Evolutionary conservation across 179 eudicot species (phyloP), one percentile per base, ranked within the genome.

Genomic region (Spinacia oleracea): DNA sequence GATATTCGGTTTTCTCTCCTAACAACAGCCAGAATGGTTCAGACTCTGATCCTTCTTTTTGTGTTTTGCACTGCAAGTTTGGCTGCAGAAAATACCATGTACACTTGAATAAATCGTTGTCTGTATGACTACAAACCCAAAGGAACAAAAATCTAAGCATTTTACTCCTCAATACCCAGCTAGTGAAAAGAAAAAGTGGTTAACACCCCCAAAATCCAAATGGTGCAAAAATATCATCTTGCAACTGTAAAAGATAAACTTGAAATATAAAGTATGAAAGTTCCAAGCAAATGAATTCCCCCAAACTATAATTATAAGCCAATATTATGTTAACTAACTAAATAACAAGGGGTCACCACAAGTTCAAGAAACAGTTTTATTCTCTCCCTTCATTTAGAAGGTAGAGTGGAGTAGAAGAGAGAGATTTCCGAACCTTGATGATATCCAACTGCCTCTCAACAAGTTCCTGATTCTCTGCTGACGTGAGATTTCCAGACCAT

Each of bases 381-480:
- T 66, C 16, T 12, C 18, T 29, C 58, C 38, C 27, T 46, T 48
- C n/a, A 2, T 23, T 18, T 25, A 18, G 27, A 9, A 18, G 73
- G n/a, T 23, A 70, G 45, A 25, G n/a, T 23, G 63, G 45, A 25
- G 38, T 9, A n/a, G 14, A 38, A n/a, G 81, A 66, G n/a, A 58
- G n/a, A 76, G 46, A 72, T 14, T 56, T 34, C 8, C 86, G 46
- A 51, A 93, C 99, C 94, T 94, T 94, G 78, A 96, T 90, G 58
- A 89, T 77, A 86, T 96, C 99, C 84, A 96, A 85, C 81, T 81
- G 93, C 87, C 99, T 90, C 87, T 96, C 99, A 64, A 87, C 91
- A 79, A 96, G 97, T 78, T 92, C 99, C 58, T 94, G 97, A 83
- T 91, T 90, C 46, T 84, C 92, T 43, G 96, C 23, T 46, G 91